Base-by-base conservation (phyloP, 495 filamentous ascomycete species). In the Aspergillus bridgeri region DNA sequence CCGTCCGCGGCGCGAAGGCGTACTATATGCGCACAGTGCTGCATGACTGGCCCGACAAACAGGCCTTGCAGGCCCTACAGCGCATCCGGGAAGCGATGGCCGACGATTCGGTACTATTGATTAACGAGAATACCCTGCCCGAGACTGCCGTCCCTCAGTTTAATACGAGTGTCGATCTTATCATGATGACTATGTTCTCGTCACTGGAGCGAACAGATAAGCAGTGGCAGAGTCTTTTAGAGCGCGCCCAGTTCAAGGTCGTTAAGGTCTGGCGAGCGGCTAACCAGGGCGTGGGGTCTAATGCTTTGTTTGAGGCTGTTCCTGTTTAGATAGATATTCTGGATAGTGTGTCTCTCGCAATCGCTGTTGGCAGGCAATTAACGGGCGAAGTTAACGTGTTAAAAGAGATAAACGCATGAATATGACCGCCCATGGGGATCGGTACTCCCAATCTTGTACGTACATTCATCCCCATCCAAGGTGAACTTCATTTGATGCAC, bases 31-130 rank as follows among this genome's bases (percentile, higher is more conserved):
- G 60, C 11, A 63, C 69, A 11, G 71, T 82, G 19, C 58, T 83
- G 20, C 80, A 83, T 59, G 79, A 83, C 59, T 75, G 69, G 63
- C 66, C 73, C 5, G 79, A 82, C 33, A 62, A 66, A 21, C 67
- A 79, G 27, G 71, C 65, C 15, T 51, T 71, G 1, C 62, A 62
- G 42, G 72, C 78, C 27, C 62, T 84, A 9, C 59, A 58, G 22
- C 62, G 68, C 13, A 56, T 80, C 15, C 68, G 61, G 1, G 64
- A 66, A 0, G 81, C 79, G 0, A 71, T 84, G 62, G 64, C 65
- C 6, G 66, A 66, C 6, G 73, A 71, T 18, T 70, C 77, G 25
- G 69, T 71, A 52, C 69, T 69, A 51, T 43, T 65, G 9, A 55
- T 65, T 17, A 38, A 80, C 56, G 79, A 83, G 60, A 69, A 71